These are phyloP conservation scores for Rhizopus microsporus DNA, from an alignment of 371 early-diverging fungal species.

Conservation along the genomic window DNA sequence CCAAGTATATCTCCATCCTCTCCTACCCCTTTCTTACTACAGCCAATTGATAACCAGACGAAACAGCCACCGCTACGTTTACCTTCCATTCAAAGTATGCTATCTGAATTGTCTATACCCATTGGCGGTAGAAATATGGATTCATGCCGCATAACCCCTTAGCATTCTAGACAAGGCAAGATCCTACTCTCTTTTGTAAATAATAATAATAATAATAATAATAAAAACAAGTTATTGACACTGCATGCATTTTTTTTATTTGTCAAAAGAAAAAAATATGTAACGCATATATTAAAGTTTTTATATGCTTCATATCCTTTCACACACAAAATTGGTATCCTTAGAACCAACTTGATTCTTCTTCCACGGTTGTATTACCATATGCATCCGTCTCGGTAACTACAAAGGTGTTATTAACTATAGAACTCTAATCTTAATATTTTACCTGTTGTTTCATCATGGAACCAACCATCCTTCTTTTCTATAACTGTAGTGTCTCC, in stretches of 20 bases:
- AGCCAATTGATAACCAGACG: not conserved
- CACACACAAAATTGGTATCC: not conserved
- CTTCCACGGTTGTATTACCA: slow-evolving; percentile 31
- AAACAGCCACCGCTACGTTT: slow-evolving; percentile 8
- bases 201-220: not conserved
- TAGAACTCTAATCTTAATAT: not conserved
- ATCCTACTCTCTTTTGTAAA: not conserved
- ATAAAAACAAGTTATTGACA: too few species aligned
- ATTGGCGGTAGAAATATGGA: not conserved
- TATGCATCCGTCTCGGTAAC: slow-evolving; percentile 39
- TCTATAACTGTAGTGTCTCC: slow-evolving; percentile 35
- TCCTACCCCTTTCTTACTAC: slow-evolving; percentile 9
- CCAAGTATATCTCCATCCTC: slow-evolving; percentile 24
- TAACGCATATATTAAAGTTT: too few species aligned
- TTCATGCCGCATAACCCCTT: not conserved
- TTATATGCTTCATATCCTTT: not conserved
- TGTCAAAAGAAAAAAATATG: too few species aligned
- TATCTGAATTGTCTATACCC: slow-evolving; percentile 12
- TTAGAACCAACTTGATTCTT: slow-evolving; percentile 24
- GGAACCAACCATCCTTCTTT: slow-evolving; percentile 40
- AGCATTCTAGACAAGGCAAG: not conserved
- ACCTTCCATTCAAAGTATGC: slow-evolving; percentile 24
- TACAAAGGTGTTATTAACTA: not conserved
- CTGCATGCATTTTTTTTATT: too few species aligned
- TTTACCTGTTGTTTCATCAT: slow-evolving; percentile 31